These are phyloP conservation scores for Aspergillus carlsbadensis DNA, from an alignment of 495 filamentous ascomycete genomes.

Conservation along the genomic window DNA sequence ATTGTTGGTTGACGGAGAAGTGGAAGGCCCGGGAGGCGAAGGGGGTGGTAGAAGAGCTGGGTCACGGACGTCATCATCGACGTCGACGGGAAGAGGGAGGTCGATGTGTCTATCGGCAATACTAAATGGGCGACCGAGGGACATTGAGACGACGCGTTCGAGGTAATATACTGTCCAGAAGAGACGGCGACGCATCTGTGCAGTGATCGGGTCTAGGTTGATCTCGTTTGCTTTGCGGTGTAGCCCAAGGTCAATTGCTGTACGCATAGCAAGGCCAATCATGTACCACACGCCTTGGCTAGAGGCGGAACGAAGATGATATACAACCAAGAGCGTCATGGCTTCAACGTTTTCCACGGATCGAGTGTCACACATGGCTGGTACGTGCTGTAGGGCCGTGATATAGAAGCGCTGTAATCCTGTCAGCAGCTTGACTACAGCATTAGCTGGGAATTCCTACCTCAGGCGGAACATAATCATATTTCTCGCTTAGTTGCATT, in stretches of 20 bases:
- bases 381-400: conserved; percentile 48
- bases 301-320: conserved; percentile 50
- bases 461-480: conserved; percentile 45
- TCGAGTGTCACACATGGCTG: conserved; percentile 49
- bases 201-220: conserved; percentile 45
- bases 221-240: conserved; percentile 50
- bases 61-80: conserved; percentile 49
- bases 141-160: conserved; percentile 50
- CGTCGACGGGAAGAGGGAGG: conserved; percentile 46
- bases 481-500: conserved; percentile 48
- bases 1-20: not conserved
- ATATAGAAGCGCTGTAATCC: conserved; percentile 43
- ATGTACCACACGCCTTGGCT: conserved; percentile 59
- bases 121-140: conserved; percentile 50
- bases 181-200: conserved; percentile 48
- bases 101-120: conserved; percentile 55
- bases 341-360: conserved; percentile 55
- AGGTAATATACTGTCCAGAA: conserved; percentile 58
- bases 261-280: conserved; percentile 56
- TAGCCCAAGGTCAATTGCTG: conserved; percentile 52
- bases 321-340: conserved; percentile 55
- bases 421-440: not conserved
- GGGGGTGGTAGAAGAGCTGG: conserved; percentile 34
- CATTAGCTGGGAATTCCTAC: conserved; percentile 15
- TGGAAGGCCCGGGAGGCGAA: conserved; percentile 21